Evolutionary conservation across 768 basidiomycete species (phyloP).

Genomic region (Russula virescens): DNA sequence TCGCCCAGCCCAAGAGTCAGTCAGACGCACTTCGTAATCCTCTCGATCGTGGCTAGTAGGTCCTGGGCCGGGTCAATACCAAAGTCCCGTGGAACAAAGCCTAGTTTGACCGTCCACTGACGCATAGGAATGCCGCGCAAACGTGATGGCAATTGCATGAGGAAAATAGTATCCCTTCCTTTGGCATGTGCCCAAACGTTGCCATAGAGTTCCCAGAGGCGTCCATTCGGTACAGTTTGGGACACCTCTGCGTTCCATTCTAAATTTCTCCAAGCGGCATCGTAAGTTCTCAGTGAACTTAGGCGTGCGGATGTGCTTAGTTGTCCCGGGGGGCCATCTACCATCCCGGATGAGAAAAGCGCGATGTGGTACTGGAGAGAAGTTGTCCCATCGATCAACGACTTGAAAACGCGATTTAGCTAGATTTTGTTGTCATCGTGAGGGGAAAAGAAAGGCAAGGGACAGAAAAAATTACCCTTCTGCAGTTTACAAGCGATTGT

Average conservation of each 20-base stretch:
- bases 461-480: constrained; percentile 1
- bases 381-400: constrained; percentile 8
- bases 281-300: constrained; percentile 2
- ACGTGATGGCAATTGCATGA: constrained; percentile 21
- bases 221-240: background rate
- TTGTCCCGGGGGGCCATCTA: constrained; percentile 11
- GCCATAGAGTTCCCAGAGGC: constrained; percentile 23
- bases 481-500: constrained; percentile 2
- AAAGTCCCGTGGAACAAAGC: constrained; percentile 18
- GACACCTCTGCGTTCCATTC: constrained; percentile 6
- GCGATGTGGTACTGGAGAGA: constrained; percentile 18
- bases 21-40: constrained; percentile 29
- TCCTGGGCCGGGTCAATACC: constrained; percentile 24
- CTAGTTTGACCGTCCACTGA: constrained; percentile 16
- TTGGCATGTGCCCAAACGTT: constrained; percentile 18
- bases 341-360: constrained; percentile 13
- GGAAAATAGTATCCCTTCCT: background rate
- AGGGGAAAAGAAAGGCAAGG: background rate
- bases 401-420: constrained; percentile 13
- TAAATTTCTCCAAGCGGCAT: constrained; percentile 15
- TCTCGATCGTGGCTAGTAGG: constrained; percentile 19
- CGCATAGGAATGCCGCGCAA: constrained; percentile 19
- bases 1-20: background rate
- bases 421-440: background rate
- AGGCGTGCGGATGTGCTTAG: constrained; percentile 8